Conservation (phyloP, 306 rosid genomes). For the Trifolium pratense region DNA sequence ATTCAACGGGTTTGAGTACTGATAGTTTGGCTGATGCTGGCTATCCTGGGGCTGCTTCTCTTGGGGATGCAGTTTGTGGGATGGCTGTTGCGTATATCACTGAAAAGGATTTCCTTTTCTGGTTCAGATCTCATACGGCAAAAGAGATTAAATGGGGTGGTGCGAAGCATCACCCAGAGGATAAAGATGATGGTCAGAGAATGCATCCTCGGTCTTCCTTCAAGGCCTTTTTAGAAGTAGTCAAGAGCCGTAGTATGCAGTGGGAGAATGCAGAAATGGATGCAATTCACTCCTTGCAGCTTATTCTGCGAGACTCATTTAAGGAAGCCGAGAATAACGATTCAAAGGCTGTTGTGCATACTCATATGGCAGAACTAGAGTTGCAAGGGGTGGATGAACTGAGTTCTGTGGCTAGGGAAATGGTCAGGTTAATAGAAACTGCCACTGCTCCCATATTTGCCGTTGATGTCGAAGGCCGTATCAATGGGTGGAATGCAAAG, state of each 20-base stretch:
- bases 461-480: slow-evolving; percentile 77
- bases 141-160: slow-evolving; percentile 99
- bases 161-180: slow-evolving; percentile 98
- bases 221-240: slow-evolving; percentile 96
- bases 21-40: slow-evolving; percentile 98
- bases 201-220: slow-evolving; percentile 99
- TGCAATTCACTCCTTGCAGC: slow-evolving; percentile 97
- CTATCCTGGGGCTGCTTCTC: slow-evolving; percentile 83
- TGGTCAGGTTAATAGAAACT: slow-evolving; percentile 97
- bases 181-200: slow-evolving; percentile 95
- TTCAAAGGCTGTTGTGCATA: slow-evolving; percentile 72
- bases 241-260: slow-evolving; percentile 88
- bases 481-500: slow-evolving; percentile 99
- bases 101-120: slow-evolving; percentile 78
- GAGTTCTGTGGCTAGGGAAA: slow-evolving; percentile 96
- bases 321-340: slow-evolving; percentile 64
- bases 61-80: slow-evolving; percentile 95
- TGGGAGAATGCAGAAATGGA: slow-evolving; percentile 99
- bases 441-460: slow-evolving; percentile 99
- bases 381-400: slow-evolving; percentile 90
- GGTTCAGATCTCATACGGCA: slow-evolving; percentile 94
- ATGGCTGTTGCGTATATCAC: slow-evolving; percentile 96
- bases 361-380: slow-evolving; percentile 57
- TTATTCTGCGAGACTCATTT: slow-evolving; percentile 88
- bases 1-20: slow-evolving; percentile 94